Base-by-base conservation (phyloP, 139 green algal genomes). In the Pleodorina starrii region DNA sequence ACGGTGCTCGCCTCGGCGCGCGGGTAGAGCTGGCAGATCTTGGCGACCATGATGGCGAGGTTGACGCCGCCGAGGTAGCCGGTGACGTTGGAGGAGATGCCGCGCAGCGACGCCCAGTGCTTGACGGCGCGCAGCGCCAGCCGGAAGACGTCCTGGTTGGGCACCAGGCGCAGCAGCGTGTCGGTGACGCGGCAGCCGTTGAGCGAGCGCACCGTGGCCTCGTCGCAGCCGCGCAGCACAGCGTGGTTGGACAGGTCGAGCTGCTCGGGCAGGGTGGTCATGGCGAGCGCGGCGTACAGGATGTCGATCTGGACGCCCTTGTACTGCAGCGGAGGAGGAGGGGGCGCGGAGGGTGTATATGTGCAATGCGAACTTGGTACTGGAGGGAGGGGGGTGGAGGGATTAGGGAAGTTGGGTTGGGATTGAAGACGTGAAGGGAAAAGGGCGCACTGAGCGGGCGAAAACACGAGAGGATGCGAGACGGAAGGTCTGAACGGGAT, bases 11-110 rank as follows among this genome's bases (percentile, higher is more conserved):
- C 51, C 54, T 84, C 81, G 6, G 81, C 81, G 7, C 59, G 59
- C 1, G 98, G 98, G 92, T 98, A 99, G 68, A 98, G 95, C 92
- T 98, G 97, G 91, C 96, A 98, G 11, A 98, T 86, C 75, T 97
- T 94, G 3, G 97, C 98, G 54, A 98, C 96, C 77, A 99, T 94
- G 76, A 99, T 98, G 60, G 98, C 98, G 95, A 96, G 98, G 89
- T 99, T 99, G 38, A 99, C 96, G 27, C 98, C 98, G 19, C 98
- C 98, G 68, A 99, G 92, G 91, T 97, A 99, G 32, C 98, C 98
- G 5, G 93, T 93, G 6, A 97, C 94, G 90, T 99, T 99, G 86
- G 86, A 94, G 93, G 97, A 97, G 11, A 99, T 94, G 27, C 95
- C 96, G 3, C 96, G 94, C 27, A 89, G 87, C 83, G 98, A 94